phyloP scores from a whole-genome alignment of 139 green algal species.

The Eudorina sp. region DNA sequence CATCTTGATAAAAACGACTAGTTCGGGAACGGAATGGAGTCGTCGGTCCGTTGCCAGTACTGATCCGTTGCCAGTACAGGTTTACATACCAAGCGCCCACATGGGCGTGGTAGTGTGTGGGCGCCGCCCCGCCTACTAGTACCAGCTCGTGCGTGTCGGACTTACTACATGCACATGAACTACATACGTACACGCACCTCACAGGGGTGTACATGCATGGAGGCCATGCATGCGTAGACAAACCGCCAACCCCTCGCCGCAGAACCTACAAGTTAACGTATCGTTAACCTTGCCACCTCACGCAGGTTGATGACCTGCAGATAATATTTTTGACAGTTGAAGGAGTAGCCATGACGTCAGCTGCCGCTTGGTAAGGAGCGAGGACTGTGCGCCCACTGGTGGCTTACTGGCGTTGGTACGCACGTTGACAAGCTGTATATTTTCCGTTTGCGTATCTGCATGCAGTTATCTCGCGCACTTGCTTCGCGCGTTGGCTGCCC shows the following conservation, averaged over 20 bases:
- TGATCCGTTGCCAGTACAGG: neutral
- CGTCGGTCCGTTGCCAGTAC: neutral
- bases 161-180: no score
- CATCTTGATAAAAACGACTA: neutral
- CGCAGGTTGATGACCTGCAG: conserved; percentile 3
- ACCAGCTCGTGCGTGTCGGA: no score
- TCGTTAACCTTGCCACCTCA: neutral
- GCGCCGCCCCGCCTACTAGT: no score
- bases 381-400: neutral
- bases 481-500: neutral
- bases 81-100: no score
- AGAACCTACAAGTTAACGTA: neutral
- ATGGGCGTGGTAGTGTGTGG: no score
- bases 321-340: neutral
- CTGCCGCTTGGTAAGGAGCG: conserved; percentile 2
- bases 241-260: neutral
- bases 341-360: neutral
- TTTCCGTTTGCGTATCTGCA: neutral
- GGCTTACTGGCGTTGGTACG: neutral
- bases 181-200: no score
- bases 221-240: no score
- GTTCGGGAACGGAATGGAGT: no score
- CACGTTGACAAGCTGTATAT: neutral
- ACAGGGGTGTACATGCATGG: no score
- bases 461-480: conserved; percentile 30